Evolutionary conservation across 2,329 filamentous ascomycete genomes (phyloP), one percentile per base, ranked within the genome.

Genomic region (Trichoderma atrobrunneum): DNA sequence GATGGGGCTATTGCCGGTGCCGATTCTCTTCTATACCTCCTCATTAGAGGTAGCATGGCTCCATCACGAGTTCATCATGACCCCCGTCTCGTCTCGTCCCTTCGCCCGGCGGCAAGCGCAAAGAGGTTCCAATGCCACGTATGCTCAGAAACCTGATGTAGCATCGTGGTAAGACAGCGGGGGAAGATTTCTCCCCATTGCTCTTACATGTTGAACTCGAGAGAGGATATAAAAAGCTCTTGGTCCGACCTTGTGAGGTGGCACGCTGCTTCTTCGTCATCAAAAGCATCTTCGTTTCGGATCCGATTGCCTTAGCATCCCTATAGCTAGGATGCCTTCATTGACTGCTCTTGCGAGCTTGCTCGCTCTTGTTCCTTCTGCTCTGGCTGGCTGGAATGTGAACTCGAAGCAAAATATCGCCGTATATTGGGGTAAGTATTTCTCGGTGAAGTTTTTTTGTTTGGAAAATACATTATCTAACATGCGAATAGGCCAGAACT

Each of bases 391-490:
- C 14, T 86, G 88, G 75, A 80, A 85, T 73, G 73, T 86, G 5
- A 77, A 76, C n/a, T 83, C 85, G 1, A 76, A 78, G 2, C 83
- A 79, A 64, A 92, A 91, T 76, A 78, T 92, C 69, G 89, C 87
- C 30, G 84, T 92, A 2, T 93, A 93, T 79, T 93, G 90, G 90
- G 91, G 90, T 82, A 80, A 76, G 80, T n/a, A 3, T 0, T 10
- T n/a, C 24, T 16, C 0, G 1, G 30, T 57, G 7, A 30, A 5
- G 1, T 18, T 5, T 2, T 34, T 14, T 21, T 34, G 7, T 36
- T 34, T 10, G 28, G 18, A 14, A 26, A 36, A 21, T 21, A 21
- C 7, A 26, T 3, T 11, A 24, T 11, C 16, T 32, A 7, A 48
- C 16, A 51, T 34, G 36, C 14, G 8, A 65, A 24, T 39, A 83